Percentiles rank a stretch among this genome's conserved stretches.
These are phyloP conservation scores for Pseudozyma sp. DNA, from an alignment of 1,284 basidiomycete genomes.

Conservation along the genomic window DNA sequence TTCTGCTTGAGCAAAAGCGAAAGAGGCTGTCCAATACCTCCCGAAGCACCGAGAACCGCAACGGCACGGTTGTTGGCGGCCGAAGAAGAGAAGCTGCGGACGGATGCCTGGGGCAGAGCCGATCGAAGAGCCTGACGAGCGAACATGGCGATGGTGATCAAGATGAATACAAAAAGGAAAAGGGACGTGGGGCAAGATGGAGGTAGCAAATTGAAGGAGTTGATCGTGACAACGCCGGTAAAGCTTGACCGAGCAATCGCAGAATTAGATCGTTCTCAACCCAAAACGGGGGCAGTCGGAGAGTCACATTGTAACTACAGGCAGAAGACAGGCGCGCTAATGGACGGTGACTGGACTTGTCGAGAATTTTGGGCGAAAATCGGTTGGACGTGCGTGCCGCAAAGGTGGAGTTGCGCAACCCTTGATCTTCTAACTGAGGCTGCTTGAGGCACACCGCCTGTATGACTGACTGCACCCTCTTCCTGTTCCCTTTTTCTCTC, in stretches of 20 bases:
- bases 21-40: constrained; percentile 86
- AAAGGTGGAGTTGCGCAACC: constrained; percentile 2
- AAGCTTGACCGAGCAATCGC: constrained; percentile 20
- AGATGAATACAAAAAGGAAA: too few species aligned
- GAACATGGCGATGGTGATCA: constrained; percentile 64
- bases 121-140: constrained; percentile 58
- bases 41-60: constrained; percentile 84
- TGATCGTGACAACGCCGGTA: constrained; percentile 10
- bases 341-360: background rate
- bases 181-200: constrained; percentile 20
- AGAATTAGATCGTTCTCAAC: constrained; percentile 12
- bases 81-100: constrained; percentile 82
- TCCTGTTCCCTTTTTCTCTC: background rate
- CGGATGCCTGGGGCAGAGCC: constrained; percentile 41
- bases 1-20: constrained; percentile 88
- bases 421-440: background rate
- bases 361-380: background rate
- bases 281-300: constrained; percentile 17
- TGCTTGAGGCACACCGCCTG: background rate
- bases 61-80: constrained; percentile 81
- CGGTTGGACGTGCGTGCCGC: background rate
- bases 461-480: too few species aligned
- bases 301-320: background rate
- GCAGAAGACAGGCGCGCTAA: too few species aligned
- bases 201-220: constrained; percentile 7